Percentiles rank a stretch among this genome's conserved stretches.
These are phyloP conservation scores for Sphagnum tenellum DNA, from an alignment of 225 moss, liverwort and hornwort species.

Conservation along the genomic window DNA sequence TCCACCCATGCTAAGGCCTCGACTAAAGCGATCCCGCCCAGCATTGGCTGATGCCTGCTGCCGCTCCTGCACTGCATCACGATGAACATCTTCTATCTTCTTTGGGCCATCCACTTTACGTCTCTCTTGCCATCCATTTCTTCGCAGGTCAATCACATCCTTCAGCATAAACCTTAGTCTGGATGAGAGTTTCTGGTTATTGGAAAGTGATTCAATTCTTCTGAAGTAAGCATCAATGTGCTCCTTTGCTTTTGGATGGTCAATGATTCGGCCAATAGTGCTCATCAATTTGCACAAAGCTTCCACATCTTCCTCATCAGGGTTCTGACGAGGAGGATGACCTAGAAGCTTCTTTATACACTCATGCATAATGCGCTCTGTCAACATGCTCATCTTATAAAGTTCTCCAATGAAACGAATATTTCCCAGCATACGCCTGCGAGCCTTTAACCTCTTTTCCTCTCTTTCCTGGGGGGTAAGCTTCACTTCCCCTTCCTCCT, in stretches of 20 bases:
- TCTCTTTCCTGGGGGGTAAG: slow-evolving; percentile 72
- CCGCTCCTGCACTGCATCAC: slow-evolving; percentile 90
- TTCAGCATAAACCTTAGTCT: slow-evolving; percentile 87
- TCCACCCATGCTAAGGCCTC: slow-evolving; percentile 55
- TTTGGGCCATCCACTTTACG: slow-evolving; percentile 98
- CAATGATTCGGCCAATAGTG: slow-evolving; percentile 91
- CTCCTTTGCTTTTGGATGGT: slow-evolving; percentile 77
- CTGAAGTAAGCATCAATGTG: slow-evolving; percentile 89
- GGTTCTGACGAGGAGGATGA: slow-evolving; percentile 51
- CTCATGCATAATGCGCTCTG: slow-evolving; percentile 98
- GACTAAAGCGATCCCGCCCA: slow-evolving; percentile 65
- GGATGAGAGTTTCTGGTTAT: slow-evolving; percentile 81
- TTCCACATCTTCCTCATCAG: slow-evolving; percentile 96
- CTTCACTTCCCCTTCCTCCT: slow-evolving; percentile 85
- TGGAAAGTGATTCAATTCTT: slow-evolving; percentile 68
- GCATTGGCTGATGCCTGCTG: slow-evolving; percentile 58
- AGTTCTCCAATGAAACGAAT: slow-evolving; percentile 95
- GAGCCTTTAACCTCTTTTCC: slow-evolving; percentile 67
- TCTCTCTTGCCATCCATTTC: slow-evolving; percentile 84
- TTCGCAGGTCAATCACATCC: slow-evolving; percentile 82
- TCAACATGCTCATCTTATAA: slow-evolving; percentile 94
- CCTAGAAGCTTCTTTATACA: slow-evolving; percentile 95
- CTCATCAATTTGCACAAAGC: slow-evolving; percentile 98
- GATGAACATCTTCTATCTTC: slow-evolving; percentile 93
- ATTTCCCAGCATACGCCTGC: slow-evolving; percentile 91